These are phyloP conservation scores for Suhomyces sp. DNA, from an alignment of 805 yeast species.

Conservation along the genomic window DNA sequence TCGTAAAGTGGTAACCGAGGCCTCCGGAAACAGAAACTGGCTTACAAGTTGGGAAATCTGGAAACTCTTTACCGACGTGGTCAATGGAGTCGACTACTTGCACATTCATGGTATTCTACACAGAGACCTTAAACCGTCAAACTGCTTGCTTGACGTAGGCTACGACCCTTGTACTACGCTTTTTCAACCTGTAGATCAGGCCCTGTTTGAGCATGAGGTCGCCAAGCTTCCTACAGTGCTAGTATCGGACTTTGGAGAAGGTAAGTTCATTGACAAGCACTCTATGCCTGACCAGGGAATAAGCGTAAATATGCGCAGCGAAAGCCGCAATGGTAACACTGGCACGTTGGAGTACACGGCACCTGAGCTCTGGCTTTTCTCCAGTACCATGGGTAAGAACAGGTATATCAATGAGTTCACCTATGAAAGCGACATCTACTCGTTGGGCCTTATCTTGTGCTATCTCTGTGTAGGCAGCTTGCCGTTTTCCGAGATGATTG, in stretches of 20 bases:
- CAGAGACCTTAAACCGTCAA: constrained; percentile 86
- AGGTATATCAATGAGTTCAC: constrained; percentile 54
- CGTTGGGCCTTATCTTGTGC: constrained; percentile 79
- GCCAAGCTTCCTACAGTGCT: constrained; percentile 59
- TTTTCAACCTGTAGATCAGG: not conserved
- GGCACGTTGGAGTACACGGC: constrained; percentile 89
- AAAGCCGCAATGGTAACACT: constrained; percentile 76
- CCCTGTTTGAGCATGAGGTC: constrained; percentile 14
- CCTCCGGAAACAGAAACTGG: constrained; percentile 18
- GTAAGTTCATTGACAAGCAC: constrained; percentile 64
- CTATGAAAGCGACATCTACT: constrained; percentile 73
- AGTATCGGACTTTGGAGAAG: constrained; percentile 89
- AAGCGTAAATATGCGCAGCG: constrained; percentile 6
- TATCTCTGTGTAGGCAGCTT: constrained; percentile 67
- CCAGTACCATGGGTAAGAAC: constrained; percentile 28
- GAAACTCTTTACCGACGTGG: constrained; percentile 64
- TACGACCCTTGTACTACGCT: constrained; percentile 14
- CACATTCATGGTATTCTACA: constrained; percentile 79
- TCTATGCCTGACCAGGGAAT: constrained; percentile 2
- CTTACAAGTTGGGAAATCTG: constrained; percentile 61
- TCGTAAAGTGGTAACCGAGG: not conserved
- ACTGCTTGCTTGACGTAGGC: constrained; percentile 58
- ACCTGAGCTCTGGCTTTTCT: constrained; percentile 62
- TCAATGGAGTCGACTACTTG: constrained; percentile 66
- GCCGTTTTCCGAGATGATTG: constrained; percentile 45